These are phyloP conservation scores for Phytophthora sp. DNA, from an alignment of 352 stramenopile species.

Conservation along the genomic window DNA sequence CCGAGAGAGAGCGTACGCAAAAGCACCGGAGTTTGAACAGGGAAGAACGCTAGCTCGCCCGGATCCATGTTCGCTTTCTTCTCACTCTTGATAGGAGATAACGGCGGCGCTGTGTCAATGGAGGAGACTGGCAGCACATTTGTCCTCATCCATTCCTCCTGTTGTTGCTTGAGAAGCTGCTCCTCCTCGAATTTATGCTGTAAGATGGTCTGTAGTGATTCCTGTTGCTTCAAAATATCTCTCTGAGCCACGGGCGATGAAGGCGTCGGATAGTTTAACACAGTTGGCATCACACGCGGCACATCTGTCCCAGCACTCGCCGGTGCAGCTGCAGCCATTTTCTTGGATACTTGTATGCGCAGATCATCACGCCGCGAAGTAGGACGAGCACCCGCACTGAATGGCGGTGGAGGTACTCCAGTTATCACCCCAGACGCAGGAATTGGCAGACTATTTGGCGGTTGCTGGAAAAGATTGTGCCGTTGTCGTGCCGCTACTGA, in stretches of 20 bases:
- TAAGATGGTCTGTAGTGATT: slow-evolving; percentile 67
- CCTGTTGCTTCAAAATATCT: slow-evolving; percentile 65
- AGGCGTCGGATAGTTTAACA: slow-evolving; percentile 52
- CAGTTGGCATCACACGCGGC: slow-evolving; percentile 6
- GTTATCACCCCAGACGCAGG: slow-evolving; percentile 3
- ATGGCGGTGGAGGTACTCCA: slow-evolving; percentile 13
- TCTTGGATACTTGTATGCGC: slow-evolving; percentile 81
- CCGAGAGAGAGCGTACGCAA: slow-evolving; percentile 57
- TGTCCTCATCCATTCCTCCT: slow-evolving; percentile 76
- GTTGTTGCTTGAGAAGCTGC: slow-evolving; percentile 70
- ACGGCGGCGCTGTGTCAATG: slow-evolving; percentile 22
- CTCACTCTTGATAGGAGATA: slow-evolving; percentile 23
- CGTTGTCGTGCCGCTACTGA: slow-evolving; percentile 26
- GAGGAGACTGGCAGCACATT: slow-evolving; percentile 31
- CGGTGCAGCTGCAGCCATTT: slow-evolving; percentile 63
- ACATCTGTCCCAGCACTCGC: slow-evolving; percentile 3
- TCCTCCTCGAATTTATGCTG: slow-evolving; percentile 70
- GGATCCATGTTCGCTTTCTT: slow-evolving; percentile 26
- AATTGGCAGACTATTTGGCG: slow-evolving; percentile 13
- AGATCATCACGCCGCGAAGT: slow-evolving; percentile 59
- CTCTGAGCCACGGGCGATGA: slow-evolving; percentile 68
- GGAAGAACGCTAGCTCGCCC: slow-evolving; percentile 32
- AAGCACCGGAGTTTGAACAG: slow-evolving; percentile 36
- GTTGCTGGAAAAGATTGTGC: slow-evolving; percentile 32
- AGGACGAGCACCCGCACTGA: slow-evolving; percentile 20